Evolutionary conservation across 2,329 filamentous ascomycete species (phyloP).

Genomic region (Ascochyta pisi): DNA sequence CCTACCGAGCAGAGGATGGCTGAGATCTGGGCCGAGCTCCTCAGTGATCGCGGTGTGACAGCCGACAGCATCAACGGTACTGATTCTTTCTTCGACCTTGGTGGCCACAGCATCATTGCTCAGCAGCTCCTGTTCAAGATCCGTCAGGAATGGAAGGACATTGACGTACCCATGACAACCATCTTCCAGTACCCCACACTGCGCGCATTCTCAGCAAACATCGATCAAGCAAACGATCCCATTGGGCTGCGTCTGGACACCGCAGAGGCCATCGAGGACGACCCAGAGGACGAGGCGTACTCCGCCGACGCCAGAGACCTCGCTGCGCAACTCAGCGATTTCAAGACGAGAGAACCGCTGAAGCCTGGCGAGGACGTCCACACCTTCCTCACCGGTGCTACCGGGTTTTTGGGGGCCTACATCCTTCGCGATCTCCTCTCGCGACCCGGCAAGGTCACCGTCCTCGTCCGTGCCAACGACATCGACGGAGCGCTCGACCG

Average conservation of each 20-base stretch:
- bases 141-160: conserved; percentile 65
- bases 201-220: conserved; percentile 60
- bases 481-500: conserved; percentile 67
- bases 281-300: conserved; percentile 61
- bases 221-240: conserved; percentile 59
- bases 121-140: conserved; percentile 81
- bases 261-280: conserved; percentile 50
- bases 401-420: conserved; percentile 86
- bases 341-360: conserved; percentile 51
- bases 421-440: conserved; percentile 77
- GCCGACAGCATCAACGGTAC: conserved; percentile 70
- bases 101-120: conserved; percentile 81
- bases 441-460: conserved; percentile 70
- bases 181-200: conserved; percentile 74
- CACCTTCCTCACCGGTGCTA: conserved; percentile 86
- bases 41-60: conserved; percentile 65
- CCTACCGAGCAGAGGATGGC: conserved; percentile 73
- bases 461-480: conserved; percentile 76
- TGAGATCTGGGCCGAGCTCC: conserved; percentile 74
- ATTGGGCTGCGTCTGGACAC: conserved; percentile 55
- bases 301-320: conserved; percentile 61
- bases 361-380: conserved; percentile 56
- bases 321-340: conserved; percentile 53
- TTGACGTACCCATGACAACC: conserved; percentile 72
- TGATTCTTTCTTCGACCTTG: conserved; percentile 77